Percentiles rank a stretch among this genome's conserved stretches.
phyloP scores from a whole-genome alignment of 495 filamentous ascomycete species.

The Hypoxylon intermedium region DNA sequence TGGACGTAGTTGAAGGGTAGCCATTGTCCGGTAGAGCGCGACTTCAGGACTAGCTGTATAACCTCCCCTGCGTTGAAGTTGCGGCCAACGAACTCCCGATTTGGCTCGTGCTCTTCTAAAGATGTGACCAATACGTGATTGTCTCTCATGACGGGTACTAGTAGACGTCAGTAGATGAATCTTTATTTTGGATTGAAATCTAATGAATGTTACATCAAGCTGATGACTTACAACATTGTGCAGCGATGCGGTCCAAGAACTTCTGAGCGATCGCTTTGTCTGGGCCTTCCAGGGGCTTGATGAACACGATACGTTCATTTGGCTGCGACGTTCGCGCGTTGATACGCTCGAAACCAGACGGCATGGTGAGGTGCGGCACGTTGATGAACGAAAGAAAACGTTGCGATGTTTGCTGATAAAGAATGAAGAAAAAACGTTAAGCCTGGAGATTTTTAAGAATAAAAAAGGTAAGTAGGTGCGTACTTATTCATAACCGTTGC shows the following conservation, averaged over 20 bases:
- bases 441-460: too few species aligned
- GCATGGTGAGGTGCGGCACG: constrained; percentile 62
- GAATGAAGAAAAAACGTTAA: too few species aligned
- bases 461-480: too few species aligned
- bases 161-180: constrained; percentile 13
- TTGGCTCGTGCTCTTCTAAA: constrained; percentile 78
- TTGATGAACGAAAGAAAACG: too few species aligned
- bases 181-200: not conserved
- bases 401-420: too few species aligned
- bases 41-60: constrained; percentile 77
- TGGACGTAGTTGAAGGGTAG: constrained; percentile 77
- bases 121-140: constrained; percentile 72
- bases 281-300: constrained; percentile 71
- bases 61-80: constrained; percentile 89
- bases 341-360: constrained; percentile 69
- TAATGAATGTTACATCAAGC: not conserved
- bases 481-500: too few species aligned
- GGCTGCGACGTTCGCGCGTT: constrained; percentile 70
- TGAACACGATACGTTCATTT: constrained; percentile 75
- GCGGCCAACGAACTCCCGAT: constrained; percentile 75
- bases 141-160: constrained; percentile 73
- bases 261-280: constrained; percentile 66
- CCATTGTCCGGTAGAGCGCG: constrained; percentile 67
- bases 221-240: constrained; percentile 70
- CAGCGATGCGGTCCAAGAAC: constrained; percentile 78